Base-by-base conservation (phyloP, 768 basidiomycete species). In the Coprinopsis cinerea region DNA sequence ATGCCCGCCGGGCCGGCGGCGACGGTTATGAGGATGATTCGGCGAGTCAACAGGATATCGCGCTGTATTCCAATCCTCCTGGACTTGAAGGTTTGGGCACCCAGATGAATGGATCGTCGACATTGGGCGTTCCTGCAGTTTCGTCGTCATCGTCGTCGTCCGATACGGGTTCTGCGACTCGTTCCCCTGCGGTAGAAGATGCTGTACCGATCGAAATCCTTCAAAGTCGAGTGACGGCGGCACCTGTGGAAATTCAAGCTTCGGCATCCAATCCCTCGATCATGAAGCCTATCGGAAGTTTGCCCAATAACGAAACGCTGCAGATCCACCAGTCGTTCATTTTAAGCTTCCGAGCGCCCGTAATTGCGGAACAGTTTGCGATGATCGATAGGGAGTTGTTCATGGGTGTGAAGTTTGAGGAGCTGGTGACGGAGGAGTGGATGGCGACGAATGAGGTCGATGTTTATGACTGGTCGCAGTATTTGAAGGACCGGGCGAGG, bases 341-440 rank as follows among this genome's bases (percentile, higher is more conserved):
- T 44, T 68, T 90, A n/a, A 64, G 61, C 25, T 72, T 77, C 60
- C 72, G 79, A 4, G 79, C 86, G 1, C 79, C 80, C 30, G 67
- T 66, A 3, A 63, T 96, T 27, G 86, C 86, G 1, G 75, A 82
- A 46, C 88, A 92, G 57, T 88, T 94, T 59, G 76, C 85, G 5
- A 84, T 91, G 76, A 91, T 95, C 55, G 92, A 95, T 55, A 77
- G 88, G 22, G 92, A 94, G 57, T 67, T 94, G 48, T 90, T 92
- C 62, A 81, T 88, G 64, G 77, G 79, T 11, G 76, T 95, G 63
- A 85, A 84, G 57, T 92, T 92, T 60, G 89, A 93, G 59, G 92
- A 95, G 59, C 73, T 92, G n/a, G 81, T 91, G 32, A 73, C 82
- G 53, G 77, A 81, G 43, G 81, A 86, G 32, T 86, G 84, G 84